Conservation (phyloP, 192 early-diverging fungal species). For the Entophlyctis helioformis region DNA sequence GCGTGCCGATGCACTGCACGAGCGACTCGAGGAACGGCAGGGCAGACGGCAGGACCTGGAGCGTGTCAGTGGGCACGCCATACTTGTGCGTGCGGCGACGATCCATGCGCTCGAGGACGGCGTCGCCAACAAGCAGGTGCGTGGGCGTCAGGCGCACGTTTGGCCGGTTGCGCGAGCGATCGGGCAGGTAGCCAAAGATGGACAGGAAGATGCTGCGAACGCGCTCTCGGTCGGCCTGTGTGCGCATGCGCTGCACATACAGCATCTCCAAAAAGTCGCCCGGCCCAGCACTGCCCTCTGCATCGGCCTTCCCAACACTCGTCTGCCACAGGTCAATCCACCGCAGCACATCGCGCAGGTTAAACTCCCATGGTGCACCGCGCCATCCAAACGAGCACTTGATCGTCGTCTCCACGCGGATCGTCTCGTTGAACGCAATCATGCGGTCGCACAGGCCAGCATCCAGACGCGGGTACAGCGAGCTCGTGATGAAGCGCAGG, state of each 20-base stretch:
- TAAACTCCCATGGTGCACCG: constrained; percentile 97
- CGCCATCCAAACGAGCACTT: constrained; percentile 58
- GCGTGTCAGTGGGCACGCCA: constrained; percentile 20
- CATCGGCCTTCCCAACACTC: constrained; percentile 3
- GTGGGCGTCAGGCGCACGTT: constrained; percentile 8
- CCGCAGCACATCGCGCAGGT: constrained; percentile 90
- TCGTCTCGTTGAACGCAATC: constrained; percentile 71
- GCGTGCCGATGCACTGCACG: constrained; percentile 77
- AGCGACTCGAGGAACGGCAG: constrained; percentile 60
- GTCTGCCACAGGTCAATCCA: constrained; percentile 78
- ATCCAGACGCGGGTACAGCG: constrained; percentile 20
- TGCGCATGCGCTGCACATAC: constrained; percentile 85
- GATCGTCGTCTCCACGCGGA: constrained; percentile 79
- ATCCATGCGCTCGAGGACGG: constrained; percentile 1
- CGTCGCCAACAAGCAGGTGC: constrained; percentile 8
- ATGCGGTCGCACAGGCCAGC: constrained; percentile 32
- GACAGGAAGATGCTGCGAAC: constrained; percentile 21
- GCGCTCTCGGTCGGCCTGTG: constrained; percentile 53
- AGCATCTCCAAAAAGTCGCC: constrained; percentile 65
- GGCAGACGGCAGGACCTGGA: constrained; percentile 56
- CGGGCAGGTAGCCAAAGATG: constrained; percentile 9
- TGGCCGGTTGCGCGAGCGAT: constrained; percentile 1
- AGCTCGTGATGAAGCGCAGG: constrained; percentile 60
- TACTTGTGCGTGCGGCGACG: constrained; percentile 7
- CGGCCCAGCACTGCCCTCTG: constrained; percentile 35